Conservation (phyloP, 169 alveolate species). For the Pseudocohnilembus persalinus region DNA sequence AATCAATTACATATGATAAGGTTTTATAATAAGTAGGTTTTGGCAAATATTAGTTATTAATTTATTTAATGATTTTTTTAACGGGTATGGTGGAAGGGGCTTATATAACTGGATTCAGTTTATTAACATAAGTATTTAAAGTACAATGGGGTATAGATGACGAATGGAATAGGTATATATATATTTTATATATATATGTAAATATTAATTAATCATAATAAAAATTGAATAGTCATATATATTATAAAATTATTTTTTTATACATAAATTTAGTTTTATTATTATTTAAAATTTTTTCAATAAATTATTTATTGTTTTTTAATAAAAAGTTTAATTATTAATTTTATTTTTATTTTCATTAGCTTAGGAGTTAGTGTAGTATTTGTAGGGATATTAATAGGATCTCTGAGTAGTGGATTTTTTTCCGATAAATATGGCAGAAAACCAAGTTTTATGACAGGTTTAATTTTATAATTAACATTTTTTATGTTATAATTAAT, state of each 20-base stretch:
- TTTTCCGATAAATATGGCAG: slow-evolving; percentile 45
- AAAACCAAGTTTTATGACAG: slow-evolving; percentile 7
- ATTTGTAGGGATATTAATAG: slow-evolving; percentile 18
- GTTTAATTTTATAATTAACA: background rate
- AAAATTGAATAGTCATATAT: slow-evolving; percentile 29
- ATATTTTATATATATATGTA: slow-evolving; percentile 28
- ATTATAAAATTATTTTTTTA: slow-evolving; percentile 1
- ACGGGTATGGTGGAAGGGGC: slow-evolving; percentile 46
- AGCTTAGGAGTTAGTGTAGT: background rate
- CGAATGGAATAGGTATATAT: slow-evolving; percentile 25
- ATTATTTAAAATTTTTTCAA: background rate
- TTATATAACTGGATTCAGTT: slow-evolving; percentile 34
- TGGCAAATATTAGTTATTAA: slow-evolving; percentile 33
- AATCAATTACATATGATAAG: slow-evolving; percentile 29
- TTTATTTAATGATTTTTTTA: slow-evolving; percentile 32
- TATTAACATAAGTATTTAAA: slow-evolving; percentile 40
- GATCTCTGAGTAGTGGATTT: slow-evolving; percentile 32
- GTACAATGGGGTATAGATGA: slow-evolving; percentile 42
- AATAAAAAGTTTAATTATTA: too few relatives aligned
- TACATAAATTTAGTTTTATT: background rate
- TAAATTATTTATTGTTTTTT: too few relatives aligned
- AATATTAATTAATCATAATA: slow-evolving; percentile 34
- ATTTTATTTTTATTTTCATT: background rate
- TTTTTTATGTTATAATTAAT: background rate
- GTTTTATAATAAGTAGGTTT: slow-evolving; percentile 28